Evolutionary conservation across 495 filamentous ascomycete species (phyloP).

Genomic region (Daldinia concentrica): DNA sequence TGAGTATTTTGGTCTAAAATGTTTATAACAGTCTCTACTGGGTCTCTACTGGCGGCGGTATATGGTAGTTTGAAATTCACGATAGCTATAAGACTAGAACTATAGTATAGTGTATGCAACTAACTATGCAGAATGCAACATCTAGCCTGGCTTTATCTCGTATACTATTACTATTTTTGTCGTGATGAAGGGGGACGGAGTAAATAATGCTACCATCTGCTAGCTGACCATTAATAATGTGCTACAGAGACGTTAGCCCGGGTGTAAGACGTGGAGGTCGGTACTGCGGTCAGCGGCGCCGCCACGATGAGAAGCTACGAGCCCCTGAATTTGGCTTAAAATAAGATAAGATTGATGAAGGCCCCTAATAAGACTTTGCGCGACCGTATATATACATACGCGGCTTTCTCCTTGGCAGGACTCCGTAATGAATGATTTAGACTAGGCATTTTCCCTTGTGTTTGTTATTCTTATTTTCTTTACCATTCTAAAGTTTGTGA

Average conservation of each 20-base stretch:
- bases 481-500: neutral
- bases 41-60: neutral
- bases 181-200: too few relatives aligned
- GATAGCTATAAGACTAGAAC: neutral
- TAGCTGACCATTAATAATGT: neutral
- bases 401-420: neutral
- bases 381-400: neutral
- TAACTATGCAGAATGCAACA: neutral
- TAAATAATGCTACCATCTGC: too few relatives aligned
- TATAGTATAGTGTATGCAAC: too few relatives aligned
- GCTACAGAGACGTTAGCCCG: neutral
- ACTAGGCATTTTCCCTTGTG: neutral
- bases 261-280: constrained; percentile 7
- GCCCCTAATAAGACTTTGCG: constrained; percentile 1
- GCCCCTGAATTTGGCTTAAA: constrained; percentile 32
- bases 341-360: constrained; percentile 31
- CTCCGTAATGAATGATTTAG: neutral
- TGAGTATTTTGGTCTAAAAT: too few relatives aligned
- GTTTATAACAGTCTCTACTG: neutral
- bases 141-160: neutral
- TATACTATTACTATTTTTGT: neutral
- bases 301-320: constrained; percentile 29
- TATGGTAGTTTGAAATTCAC: neutral
- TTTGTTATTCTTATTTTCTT: neutral
- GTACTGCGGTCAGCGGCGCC: constrained; percentile 20